Evolutionary conservation across 139 green algal species (phyloP).

Genomic region (Chlamydomonas eustigma): DNA sequence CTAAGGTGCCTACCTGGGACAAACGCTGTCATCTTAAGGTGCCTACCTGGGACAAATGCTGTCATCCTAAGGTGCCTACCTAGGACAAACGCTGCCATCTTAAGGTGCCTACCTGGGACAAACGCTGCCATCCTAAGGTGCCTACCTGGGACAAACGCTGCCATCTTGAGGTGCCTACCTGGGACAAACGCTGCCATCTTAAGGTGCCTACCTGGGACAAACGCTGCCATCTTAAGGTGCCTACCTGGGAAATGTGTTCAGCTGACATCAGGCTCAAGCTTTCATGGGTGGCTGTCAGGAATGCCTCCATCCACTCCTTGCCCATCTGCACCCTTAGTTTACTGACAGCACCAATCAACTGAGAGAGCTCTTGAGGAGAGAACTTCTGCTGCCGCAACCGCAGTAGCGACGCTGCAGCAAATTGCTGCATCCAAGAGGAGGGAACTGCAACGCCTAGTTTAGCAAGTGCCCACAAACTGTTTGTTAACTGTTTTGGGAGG

Average conservation of each 20-base stretch:
- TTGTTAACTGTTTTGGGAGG: conserved; percentile 22
- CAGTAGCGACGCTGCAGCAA: neutral
- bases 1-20: too few species aligned
- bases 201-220: too few species aligned
- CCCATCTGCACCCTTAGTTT: neutral
- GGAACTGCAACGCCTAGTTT: conserved; percentile 11
- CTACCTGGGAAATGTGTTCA: neutral
- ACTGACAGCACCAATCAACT: neutral
- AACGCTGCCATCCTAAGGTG: too few species aligned
- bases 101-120: too few species aligned
- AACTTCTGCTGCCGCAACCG: neutral
- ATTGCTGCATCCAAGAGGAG: conserved; percentile 7
- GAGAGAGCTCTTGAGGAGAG: neutral
- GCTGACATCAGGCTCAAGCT: neutral
- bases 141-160: too few species aligned
- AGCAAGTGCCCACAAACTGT: conserved; percentile 19
- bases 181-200: too few species aligned
- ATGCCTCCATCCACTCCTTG: neutral
- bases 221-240: too few species aligned
- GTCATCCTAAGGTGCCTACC: too few species aligned
- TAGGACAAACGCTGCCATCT: too few species aligned
- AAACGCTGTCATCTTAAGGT: too few species aligned
- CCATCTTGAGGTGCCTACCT: too few species aligned
- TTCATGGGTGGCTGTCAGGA: neutral
- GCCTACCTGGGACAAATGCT: too few species aligned